These are phyloP conservation scores for Neurospora sublineolata DNA, from an alignment of 495 filamentous ascomycete genomes.

Conservation along the genomic window DNA sequence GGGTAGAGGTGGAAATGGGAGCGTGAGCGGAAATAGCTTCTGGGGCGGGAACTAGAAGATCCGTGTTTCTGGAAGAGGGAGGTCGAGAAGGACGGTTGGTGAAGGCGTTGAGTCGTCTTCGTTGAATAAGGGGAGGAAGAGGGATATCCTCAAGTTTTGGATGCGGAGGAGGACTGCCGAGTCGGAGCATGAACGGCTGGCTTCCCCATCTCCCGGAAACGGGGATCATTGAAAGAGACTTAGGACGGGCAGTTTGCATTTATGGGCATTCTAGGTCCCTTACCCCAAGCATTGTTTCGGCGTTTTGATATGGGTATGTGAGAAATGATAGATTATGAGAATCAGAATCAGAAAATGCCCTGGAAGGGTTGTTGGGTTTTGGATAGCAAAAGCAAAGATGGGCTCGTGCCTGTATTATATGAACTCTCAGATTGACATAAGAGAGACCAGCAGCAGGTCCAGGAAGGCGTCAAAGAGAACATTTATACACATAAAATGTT, in stretches of 20 bases:
- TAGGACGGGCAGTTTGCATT: neutral
- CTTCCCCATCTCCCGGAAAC: neutral
- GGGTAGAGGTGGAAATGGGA: constrained; percentile 1
- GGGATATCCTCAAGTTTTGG: neutral
- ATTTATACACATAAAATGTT: neutral
- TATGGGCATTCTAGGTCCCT: neutral
- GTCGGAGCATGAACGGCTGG: neutral
- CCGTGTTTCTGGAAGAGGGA: neutral
- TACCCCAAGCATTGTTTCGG: neutral
- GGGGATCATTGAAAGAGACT: neutral
- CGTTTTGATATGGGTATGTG: neutral
- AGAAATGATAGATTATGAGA: neutral
- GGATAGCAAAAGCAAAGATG: neutral
- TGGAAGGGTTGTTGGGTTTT: neutral
- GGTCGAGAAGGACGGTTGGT: neutral
- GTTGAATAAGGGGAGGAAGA: neutral
- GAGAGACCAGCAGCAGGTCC: neutral
- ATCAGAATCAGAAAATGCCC: neutral
- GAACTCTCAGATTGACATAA: neutral
- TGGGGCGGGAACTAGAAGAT: constrained; percentile 18
- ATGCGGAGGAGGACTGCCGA: neutral
- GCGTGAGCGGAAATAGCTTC: constrained; percentile 1
- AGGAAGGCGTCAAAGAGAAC: neutral
- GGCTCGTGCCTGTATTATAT: neutral
- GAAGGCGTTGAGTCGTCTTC: neutral